Percentiles rank a stretch among this genome's conserved stretches.
These are phyloP conservation scores for Cercospora sojina DNA, from an alignment of 2,329 filamentous ascomycete species.

Conservation along the genomic window DNA sequence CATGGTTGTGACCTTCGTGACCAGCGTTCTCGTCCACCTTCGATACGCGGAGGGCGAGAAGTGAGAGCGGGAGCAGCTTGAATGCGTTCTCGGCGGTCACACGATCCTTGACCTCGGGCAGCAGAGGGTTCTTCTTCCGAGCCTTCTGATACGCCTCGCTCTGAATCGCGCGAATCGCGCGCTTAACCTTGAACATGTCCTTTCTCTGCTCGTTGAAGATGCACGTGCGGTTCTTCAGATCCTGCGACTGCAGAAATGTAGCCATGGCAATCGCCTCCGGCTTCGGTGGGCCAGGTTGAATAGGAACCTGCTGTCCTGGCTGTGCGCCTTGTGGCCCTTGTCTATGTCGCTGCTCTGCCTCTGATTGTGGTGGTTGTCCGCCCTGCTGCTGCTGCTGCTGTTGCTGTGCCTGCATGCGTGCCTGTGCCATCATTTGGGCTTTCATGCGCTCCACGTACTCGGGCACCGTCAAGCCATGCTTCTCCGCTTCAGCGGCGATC, in stretches of 20 bases:
- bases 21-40: slow-evolving; percentile 78
- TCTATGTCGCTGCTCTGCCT: slow-evolving; percentile 24
- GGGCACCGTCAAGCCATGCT: slow-evolving; percentile 78
- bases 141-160: slow-evolving; percentile 89
- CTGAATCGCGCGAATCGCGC: slow-evolving; percentile 84
- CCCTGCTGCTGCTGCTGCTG: slow-evolving; percentile 38
- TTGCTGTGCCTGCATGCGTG: slow-evolving; percentile 48
- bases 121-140: slow-evolving; percentile 79
- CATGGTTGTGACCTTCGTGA: slow-evolving; percentile 70
- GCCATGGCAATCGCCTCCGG: slow-evolving; percentile 86
- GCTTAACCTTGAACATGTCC: slow-evolving; percentile 98
- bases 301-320: slow-evolving; percentile 61
- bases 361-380: slow-evolving; percentile 32
- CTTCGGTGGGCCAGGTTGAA: slow-evolving; percentile 77
- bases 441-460: slow-evolving; percentile 68
- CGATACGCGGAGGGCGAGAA: slow-evolving; percentile 84
- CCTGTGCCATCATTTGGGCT: slow-evolving; percentile 56
- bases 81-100: slow-evolving; percentile 89
- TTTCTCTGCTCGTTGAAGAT: slow-evolving; percentile 95
- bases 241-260: slow-evolving; percentile 78
- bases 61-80: slow-evolving; percentile 89
- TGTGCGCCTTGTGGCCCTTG: slow-evolving; percentile 44
- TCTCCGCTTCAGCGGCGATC: slow-evolving; percentile 77
- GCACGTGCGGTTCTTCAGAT: slow-evolving; percentile 84
- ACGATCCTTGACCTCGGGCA: slow-evolving; percentile 85